A percentile compares a stretch with the other conserved stretches of the same genome.
Evolutionary conservation across 352 stramenopile species (phyloP).

Genomic region (Globisporangium acanthophoron): DNA sequence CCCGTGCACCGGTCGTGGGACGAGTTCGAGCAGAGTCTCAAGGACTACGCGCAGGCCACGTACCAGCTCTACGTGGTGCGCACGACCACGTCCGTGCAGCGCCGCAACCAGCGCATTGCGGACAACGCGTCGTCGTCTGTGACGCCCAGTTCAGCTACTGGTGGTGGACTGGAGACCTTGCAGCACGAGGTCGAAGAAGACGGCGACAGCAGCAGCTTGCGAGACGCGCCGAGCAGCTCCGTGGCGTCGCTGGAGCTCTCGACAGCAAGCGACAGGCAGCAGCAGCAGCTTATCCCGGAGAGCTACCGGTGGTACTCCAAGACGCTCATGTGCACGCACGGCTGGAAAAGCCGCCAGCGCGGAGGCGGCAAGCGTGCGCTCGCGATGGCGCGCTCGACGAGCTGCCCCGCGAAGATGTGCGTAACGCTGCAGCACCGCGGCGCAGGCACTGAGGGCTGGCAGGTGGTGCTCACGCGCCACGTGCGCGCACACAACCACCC

Average conservation of each 20-base stretch:
- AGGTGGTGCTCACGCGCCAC: slow-evolving; percentile 74
- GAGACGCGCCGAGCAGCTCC: not conserved
- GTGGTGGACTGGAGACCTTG: no score
- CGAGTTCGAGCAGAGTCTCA: slow-evolving; percentile 55
- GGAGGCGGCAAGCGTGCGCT: slow-evolving; percentile 61
- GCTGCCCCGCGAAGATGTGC: slow-evolving; percentile 75
- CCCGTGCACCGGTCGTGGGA: slow-evolving; percentile 57
- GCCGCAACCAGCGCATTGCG: slow-evolving; percentile 62
- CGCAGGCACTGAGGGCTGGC: slow-evolving; percentile 35
- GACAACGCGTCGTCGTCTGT: slow-evolving; percentile 21
- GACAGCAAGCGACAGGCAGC: not conserved
- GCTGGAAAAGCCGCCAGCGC: slow-evolving; percentile 67
- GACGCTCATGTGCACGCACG: slow-evolving; percentile 76
- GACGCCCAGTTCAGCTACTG: not conserved
- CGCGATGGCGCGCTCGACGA: slow-evolving; percentile 53
- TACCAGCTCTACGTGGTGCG: slow-evolving; percentile 77
- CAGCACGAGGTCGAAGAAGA: not conserved
- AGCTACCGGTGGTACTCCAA: slow-evolving; percentile 77
- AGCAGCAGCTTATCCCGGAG: slow-evolving; percentile 44
- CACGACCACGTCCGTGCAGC: slow-evolving; percentile 69
- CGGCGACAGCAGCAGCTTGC: not conserved
- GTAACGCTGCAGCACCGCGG: slow-evolving; percentile 59
- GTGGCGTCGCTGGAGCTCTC: not conserved
- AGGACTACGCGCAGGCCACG: slow-evolving; percentile 47
- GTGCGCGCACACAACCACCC: slow-evolving; percentile 67